phyloP scores from a whole-genome alignment of 1,284 basidiomycete species.

The Irpex rosettiformis region DNA sequence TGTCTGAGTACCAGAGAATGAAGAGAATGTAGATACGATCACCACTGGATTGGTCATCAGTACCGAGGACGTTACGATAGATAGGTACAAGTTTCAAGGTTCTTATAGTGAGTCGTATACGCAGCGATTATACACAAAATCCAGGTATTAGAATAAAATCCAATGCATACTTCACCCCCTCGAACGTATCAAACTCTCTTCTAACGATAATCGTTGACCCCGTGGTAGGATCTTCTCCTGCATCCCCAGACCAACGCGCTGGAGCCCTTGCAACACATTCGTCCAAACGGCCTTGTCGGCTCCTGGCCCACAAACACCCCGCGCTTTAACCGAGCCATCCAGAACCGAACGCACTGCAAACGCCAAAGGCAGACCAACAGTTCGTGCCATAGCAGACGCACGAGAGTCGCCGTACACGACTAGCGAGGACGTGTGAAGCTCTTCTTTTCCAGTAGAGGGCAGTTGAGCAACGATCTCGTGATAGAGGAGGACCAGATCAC shows the following conservation, averaged over 20 bases:
- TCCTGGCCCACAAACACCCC: conserved; percentile 69
- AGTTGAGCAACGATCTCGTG: conserved; percentile 71
- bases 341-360: conserved; percentile 73
- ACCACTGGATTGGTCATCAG: no score
- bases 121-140: no score
- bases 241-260: conserved; percentile 64
- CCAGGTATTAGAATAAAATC: no score
- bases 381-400: conserved; percentile 84
- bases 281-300: conserved; percentile 55
- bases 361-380: conserved; percentile 84
- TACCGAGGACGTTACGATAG: no score
- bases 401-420: conserved; percentile 65
- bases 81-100: no score
- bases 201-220: neutral
- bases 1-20: no score
- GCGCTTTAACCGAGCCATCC: conserved; percentile 57
- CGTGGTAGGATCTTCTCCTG: conserved; percentile 13
- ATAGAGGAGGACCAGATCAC: conserved; percentile 85
- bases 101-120: no score
- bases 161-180: neutral
- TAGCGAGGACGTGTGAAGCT: conserved; percentile 75
- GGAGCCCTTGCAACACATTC: conserved; percentile 59
- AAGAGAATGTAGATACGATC: no score
- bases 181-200: neutral
- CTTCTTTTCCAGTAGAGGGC: conserved; percentile 28